These are phyloP conservation scores for Aspergillus quadricinctus DNA, from an alignment of 2,329 filamentous ascomycete species.

Conservation along the genomic window DNA sequence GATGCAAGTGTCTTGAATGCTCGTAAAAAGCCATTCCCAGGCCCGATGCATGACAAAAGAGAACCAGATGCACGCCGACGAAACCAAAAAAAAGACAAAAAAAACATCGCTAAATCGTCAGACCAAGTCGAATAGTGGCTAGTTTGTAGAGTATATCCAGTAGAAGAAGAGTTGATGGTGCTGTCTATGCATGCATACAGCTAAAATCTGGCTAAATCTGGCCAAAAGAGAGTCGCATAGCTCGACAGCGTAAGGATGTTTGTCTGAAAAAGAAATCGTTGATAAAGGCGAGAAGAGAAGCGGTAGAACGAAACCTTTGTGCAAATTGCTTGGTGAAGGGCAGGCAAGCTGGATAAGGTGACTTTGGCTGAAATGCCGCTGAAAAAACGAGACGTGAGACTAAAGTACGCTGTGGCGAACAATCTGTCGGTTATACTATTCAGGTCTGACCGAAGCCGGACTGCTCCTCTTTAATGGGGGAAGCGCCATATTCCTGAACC, in stretches of 20 bases:
- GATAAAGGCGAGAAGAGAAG: slow-evolving; percentile 10
- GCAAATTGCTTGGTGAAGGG: not conserved
- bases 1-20: slow-evolving; percentile 11
- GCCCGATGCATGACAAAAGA: slow-evolving; percentile 8
- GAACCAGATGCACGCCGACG: slow-evolving; percentile 16
- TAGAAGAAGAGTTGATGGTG: slow-evolving; percentile 18
- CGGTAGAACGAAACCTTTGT: slow-evolving; percentile 4
- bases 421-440: slow-evolving; percentile 8
- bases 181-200: slow-evolving; percentile 24
- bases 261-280: slow-evolving; percentile 1
- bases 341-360: slow-evolving; percentile 5
- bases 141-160: slow-evolving; percentile 20
- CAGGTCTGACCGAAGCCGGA: slow-evolving; percentile 14
- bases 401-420: slow-evolving; percentile 3
- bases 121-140: slow-evolving; percentile 12
- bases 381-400: slow-evolving; percentile 2
- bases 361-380: slow-evolving; percentile 9
- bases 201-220: slow-evolving; percentile 19
- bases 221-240: slow-evolving; percentile 15
- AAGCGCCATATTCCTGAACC: slow-evolving; percentile 65
- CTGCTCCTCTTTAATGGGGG: slow-evolving; percentile 30
- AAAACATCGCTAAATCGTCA: slow-evolving; percentile 22
- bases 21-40: slow-evolving; percentile 11
- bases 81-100: slow-evolving; percentile 12
- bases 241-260: slow-evolving; percentile 5